Percentiles rank a stretch among this genome's conserved stretches.
phyloP scores from a whole-genome alignment of 176 grass and related monocot species.

The Ananas comosus region DNA sequence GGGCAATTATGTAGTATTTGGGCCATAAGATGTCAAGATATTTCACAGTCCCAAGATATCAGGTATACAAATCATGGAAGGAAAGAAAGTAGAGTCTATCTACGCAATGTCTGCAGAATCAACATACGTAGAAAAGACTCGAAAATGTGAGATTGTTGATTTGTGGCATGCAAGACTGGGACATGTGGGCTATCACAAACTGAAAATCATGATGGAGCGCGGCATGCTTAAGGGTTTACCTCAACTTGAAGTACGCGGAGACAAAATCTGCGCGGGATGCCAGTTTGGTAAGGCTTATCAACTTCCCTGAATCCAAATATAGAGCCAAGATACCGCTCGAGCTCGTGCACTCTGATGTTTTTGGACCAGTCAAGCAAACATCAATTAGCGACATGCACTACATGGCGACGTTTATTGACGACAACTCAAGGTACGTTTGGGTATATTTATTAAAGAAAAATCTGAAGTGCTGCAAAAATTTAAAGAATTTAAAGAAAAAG shows the following conservation, averaged over 20 bases:
- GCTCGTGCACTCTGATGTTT: constrained; percentile 17
- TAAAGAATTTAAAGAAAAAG: constrained; percentile 17
- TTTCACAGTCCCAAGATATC: neutral
- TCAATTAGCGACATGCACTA: neutral
- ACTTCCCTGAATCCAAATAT: neutral
- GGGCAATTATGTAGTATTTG: neutral
- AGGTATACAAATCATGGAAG: neutral
- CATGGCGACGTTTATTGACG: constrained; percentile 8
- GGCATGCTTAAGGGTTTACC: constrained; percentile 16
- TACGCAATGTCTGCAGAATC: constrained; percentile 7
- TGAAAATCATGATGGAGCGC: constrained; percentile 3
- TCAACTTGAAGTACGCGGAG: neutral
- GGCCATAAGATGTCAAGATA: neutral
- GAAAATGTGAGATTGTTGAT: neutral
- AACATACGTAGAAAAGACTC: neutral
- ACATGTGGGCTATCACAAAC: neutral
- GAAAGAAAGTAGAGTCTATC: neutral
- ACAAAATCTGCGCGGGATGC: neutral
- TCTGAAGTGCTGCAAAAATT: constrained; percentile 5
- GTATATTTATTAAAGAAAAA: constrained; percentile 20
- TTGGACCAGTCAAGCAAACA: constrained; percentile 10
- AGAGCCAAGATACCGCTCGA: constrained; percentile 3
- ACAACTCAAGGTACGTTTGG: neutral
- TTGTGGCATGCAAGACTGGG: neutral
- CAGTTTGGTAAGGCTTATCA: too few relatives aligned